Base-by-base conservation (phyloP, 306 rosid genomes). In the Benincasa hispida region DNA sequence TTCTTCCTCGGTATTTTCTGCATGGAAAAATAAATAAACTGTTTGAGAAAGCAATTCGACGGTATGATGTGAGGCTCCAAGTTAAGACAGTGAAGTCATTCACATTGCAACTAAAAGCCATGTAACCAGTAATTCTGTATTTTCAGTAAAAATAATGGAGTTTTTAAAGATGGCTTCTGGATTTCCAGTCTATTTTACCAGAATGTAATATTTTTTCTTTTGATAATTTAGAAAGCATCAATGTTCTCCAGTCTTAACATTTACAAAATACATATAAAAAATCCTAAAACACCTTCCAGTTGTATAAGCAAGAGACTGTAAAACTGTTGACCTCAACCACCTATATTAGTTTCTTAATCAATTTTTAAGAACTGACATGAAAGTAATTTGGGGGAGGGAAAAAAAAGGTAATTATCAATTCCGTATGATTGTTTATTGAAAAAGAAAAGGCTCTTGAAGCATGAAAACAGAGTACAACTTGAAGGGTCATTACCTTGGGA, bases 1-100 rank as follows among this genome's bases (percentile, higher is more conserved):
- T 35, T 83, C 90, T 77, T 86, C 92, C 68, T 85, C 81, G 24
- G 27, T 83, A 80, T 78, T 81, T 77, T 87, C 98, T 91, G 82
- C 17, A 80, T 10, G 12, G 65, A 55, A 28, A 45, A 63, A 79
- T 15, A 76, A 60, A 35, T 61, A 24, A 19, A 59, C 12, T 59
- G 73, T 2, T 48, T 28, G n/a, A 41, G 25, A 39, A 5, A 80
- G 76, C 76, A 48, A 24, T 60, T n/a, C 30, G 4, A 3, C 13
- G 63, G 6, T 2, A 1, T 13, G 72, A 76, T 65, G 4, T 53
- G 5, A 15, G 7, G 12, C 10, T 22, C 1, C 10, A 66, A 37
- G 74, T 67, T 69, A 68, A 60, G 5, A 14, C 39, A 68, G 30
- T 10, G 30, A 68, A 68, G 50, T 32, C 4, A 10, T 41, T 0